phyloP scores from a whole-genome alignment of 1,284 basidiomycete genomes.

The Ganoderma resinaceum region DNA sequence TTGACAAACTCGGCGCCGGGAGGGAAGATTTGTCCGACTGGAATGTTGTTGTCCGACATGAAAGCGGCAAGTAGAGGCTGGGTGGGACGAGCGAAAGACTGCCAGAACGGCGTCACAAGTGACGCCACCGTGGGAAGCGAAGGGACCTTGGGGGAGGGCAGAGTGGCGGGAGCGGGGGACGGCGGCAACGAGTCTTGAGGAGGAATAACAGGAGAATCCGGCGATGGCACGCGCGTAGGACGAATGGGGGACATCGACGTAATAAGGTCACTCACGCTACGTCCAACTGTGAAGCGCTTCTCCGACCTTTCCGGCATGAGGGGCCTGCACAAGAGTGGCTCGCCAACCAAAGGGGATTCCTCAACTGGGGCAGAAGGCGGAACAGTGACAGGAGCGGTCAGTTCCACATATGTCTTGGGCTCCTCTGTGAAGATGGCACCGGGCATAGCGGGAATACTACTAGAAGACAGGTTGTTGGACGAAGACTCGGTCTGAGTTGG shows the following conservation, averaged over 20 bases:
- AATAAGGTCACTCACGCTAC: conserved; percentile 27
- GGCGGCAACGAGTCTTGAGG: not conserved
- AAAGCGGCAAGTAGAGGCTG: conserved; percentile 58
- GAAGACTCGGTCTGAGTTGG: conserved; percentile 26
- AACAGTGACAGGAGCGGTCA: not conserved
- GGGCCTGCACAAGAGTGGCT: conserved; percentile 41
- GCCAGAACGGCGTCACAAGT: conserved; percentile 12
- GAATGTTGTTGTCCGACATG: conserved; percentile 72
- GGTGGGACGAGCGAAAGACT: conserved; percentile 2
- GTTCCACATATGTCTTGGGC: conserved; percentile 11
- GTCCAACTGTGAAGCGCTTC: conserved; percentile 16
- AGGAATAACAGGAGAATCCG: not conserved
- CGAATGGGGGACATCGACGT: conserved; percentile 3
- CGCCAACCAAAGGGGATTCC: conserved; percentile 41
- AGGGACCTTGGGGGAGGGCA: not conserved
- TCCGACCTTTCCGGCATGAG: conserved; percentile 18
- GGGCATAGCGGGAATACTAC: conserved; percentile 30
- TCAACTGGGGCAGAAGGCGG: conserved; percentile 13
- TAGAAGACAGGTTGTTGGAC: not conserved
- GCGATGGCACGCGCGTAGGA: not conserved
- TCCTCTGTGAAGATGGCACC: conserved; percentile 33
- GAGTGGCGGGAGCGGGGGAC: not conserved
- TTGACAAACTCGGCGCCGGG: conserved; percentile 87
- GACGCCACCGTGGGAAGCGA: conserved; percentile 8
- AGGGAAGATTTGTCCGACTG: conserved; percentile 80